Evolutionary conservation across 2,329 filamentous ascomycete species (phyloP).

Genomic region (Trichoderma sp.): DNA sequence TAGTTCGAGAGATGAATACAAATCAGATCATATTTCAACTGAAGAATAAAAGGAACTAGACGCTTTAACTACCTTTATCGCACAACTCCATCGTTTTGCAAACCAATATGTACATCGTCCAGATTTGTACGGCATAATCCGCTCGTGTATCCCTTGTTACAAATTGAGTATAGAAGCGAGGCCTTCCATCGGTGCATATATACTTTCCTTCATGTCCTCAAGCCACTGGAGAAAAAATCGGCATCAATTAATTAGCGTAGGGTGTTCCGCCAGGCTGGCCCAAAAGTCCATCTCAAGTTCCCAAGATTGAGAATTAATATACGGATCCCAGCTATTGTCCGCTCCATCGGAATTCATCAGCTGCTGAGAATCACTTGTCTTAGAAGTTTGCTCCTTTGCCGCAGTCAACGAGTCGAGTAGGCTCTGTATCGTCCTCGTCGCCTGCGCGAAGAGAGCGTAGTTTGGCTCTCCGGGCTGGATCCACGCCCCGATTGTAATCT

Average conservation of each 20-base stretch:
- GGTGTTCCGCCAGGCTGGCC: slow-evolving; percentile 18
- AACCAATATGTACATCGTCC: background rate
- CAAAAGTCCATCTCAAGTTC: slow-evolving; percentile 22
- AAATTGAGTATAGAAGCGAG: background rate
- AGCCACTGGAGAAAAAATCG: background rate
- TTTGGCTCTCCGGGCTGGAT: slow-evolving; percentile 20
- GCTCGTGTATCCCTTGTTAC: background rate
- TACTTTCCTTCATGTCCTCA: too few species aligned
- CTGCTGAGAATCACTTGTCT: background rate
- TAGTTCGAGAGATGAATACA: background rate
- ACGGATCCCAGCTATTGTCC: slow-evolving; percentile 9
- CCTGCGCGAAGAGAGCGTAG: slow-evolving; percentile 18
- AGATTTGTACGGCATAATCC: background rate
- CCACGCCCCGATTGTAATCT: slow-evolving; percentile 19
- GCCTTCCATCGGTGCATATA: background rate
- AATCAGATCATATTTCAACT: background rate
- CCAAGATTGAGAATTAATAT: slow-evolving; percentile 21
- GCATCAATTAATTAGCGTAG: slow-evolving; percentile 11
- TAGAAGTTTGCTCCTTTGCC: background rate
- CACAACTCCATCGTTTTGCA: too few species aligned
- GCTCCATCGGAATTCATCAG: background rate
- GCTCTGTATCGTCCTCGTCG: slow-evolving; percentile 21
- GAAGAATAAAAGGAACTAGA: background rate
- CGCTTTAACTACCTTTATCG: background rate
- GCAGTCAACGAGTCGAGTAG: slow-evolving; percentile 15